Percentiles rank a stretch among this genome's conserved stretches.
Conservation (phyloP, 495 filamentous ascomycete genomes). For the Xylaria venustula region DNA sequence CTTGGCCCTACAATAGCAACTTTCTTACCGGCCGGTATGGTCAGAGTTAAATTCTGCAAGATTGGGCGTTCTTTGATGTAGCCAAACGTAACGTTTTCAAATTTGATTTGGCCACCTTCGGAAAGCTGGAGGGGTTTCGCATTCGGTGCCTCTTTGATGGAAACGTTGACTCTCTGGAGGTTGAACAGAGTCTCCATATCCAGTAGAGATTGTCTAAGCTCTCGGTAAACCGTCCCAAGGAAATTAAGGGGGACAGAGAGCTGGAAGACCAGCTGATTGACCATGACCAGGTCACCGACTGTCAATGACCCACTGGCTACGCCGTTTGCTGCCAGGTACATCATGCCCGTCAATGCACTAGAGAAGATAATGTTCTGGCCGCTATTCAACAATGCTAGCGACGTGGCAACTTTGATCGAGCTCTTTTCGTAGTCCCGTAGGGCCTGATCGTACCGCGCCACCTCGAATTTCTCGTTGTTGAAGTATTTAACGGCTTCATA, state of each 20-base stretch:
- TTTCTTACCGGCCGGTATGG: conserved; percentile 93
- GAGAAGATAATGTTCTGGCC: conserved; percentile 99
- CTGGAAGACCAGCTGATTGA: conserved; percentile 98
- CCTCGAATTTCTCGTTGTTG: conserved; percentile 96
- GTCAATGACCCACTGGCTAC: conserved; percentile 78
- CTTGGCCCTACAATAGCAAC: conserved; percentile 93
- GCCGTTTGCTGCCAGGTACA: conserved; percentile 90
- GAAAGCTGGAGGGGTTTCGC: conserved; percentile 69
- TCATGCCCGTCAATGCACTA: conserved; percentile 92
- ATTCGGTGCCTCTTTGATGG: conserved; percentile 70
- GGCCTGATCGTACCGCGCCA: conserved; percentile 84
- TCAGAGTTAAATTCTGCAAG: conserved; percentile 77
- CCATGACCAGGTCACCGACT: conserved; percentile 96
- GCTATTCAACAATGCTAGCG: conserved; percentile 87
- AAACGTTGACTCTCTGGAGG: conserved; percentile 95
- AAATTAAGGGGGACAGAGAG: conserved; percentile 96
- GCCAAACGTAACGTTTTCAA: conserved; percentile 93
- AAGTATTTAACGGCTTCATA: conserved; percentile 99
- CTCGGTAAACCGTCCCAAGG: conserved; percentile 91
- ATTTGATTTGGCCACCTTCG: conserved; percentile 82
- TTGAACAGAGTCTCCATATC: conserved; percentile 99
- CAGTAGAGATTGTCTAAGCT: conserved; percentile 87
- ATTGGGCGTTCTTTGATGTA: conserved; percentile 88
- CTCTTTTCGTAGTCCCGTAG: conserved; percentile 85
- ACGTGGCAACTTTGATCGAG: conserved; percentile 95